phyloP scores from a whole-genome alignment of 108 stramenopile genomes.

The Stephanodiscus minutulus region DNA sequence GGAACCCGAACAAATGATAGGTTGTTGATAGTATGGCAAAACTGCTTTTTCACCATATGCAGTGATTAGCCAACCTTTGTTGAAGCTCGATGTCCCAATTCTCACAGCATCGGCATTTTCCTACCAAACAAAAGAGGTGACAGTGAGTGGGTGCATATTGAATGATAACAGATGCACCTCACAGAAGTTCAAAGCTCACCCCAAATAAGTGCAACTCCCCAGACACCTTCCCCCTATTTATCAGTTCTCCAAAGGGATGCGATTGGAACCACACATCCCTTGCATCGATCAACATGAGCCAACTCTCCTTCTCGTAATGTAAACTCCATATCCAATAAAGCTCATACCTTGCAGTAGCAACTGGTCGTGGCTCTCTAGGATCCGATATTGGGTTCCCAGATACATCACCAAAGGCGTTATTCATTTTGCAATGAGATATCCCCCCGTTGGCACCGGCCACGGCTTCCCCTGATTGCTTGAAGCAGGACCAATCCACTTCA shows the following conservation, averaged over 20 bases:
- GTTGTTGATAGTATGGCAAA: slow-evolving; percentile 54
- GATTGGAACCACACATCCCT: slow-evolving; percentile 82
- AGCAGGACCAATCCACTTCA: slow-evolving; percentile 63
- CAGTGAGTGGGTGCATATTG: not conserved
- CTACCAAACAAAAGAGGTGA: slow-evolving; percentile 9
- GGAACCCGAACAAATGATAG: slow-evolving; percentile 79
- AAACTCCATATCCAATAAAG: slow-evolving; percentile 88
- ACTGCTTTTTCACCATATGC: slow-evolving; percentile 58
- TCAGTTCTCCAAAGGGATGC: slow-evolving; percentile 58
- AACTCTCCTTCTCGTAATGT: slow-evolving; percentile 63
- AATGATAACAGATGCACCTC: not conserved
- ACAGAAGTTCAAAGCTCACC: slow-evolving; percentile 15
- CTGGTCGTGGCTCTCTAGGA: slow-evolving; percentile 72
- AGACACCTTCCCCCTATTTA: slow-evolving; percentile 29
- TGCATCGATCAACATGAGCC: slow-evolving; percentile 84
- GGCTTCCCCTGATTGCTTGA: slow-evolving; percentile 41
- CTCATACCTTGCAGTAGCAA: slow-evolving; percentile 84
- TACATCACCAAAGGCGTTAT: slow-evolving; percentile 55
- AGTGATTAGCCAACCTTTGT: slow-evolving; percentile 62
- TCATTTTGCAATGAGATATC: slow-evolving; percentile 36
- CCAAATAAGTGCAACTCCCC: slow-evolving; percentile 79
- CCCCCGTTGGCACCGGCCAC: slow-evolving; percentile 30
- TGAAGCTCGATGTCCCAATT: slow-evolving; percentile 67
- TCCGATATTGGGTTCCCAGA: slow-evolving; percentile 50
- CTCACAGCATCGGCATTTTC: slow-evolving; percentile 79